Evolutionary conservation across 73 alveolate species (phyloP), one percentile per base, ranked within the genome.

Genomic region (Blepharisma japonicum): DNA sequence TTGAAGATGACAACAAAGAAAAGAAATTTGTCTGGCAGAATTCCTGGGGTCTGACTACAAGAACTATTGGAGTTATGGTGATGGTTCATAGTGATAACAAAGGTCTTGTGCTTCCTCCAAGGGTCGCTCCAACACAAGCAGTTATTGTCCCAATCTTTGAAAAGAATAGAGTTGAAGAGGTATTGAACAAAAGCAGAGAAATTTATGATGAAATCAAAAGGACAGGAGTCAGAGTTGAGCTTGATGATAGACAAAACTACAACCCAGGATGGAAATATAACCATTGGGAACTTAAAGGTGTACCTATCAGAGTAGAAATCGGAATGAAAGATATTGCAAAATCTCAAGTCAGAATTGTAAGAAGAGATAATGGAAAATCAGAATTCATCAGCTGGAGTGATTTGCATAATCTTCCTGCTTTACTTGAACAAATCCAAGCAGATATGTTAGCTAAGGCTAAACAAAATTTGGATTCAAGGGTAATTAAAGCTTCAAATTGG

Each of bases 211-310:
- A 81, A 74, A 18, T 79, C 25, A 74, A 90, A 51, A 84, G 81
- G 23, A 92, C 84, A 18, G 95, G 93, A 6, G 77, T 94, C 42
- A 87, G 98, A 80, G 97, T 93, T 42, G 84, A 83, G 68, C 71
- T 94, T 77, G 99, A 98, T 89, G 99, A 90, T 78, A 91, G 99
- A 70, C 95, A 86, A 47, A 92, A 88, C 88, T 96, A 98, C 80
- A 92, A 94, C 45, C 99, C 99, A 66, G 99, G 99, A 21, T 95
- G 97, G 98, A 97, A 97, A 83, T 96, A 82, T 87, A 94, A 94
- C 80, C 96, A 93, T 86, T 98, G 99, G 99, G 99, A 98, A 88
- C 88, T 94, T 77, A 97, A 93, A 84, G 99, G 99, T 20, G 99
- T 98, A 80, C 99, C 99, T 53, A 80, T 98, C 72, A 88, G 99